These are phyloP conservation scores for Coprinopsis strossmayeri DNA, from an alignment of 768 basidiomycete genomes.

Conservation along the genomic window DNA sequence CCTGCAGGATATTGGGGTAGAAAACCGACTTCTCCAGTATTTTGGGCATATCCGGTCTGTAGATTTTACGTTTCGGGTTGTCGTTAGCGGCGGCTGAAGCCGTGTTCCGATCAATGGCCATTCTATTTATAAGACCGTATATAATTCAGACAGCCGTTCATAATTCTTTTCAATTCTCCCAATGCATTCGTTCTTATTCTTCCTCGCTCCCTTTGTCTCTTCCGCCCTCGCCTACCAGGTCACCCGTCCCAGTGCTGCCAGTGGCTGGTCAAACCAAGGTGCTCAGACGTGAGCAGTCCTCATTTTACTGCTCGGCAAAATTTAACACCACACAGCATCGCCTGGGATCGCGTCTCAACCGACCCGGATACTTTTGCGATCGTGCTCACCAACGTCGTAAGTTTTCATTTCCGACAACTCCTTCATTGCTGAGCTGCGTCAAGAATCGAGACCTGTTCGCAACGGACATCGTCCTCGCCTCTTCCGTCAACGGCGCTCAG, in stretches of 20 bases:
- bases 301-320: not conserved
- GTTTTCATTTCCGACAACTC: conserved; percentile 11
- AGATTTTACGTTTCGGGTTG: not conserved
- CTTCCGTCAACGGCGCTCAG: conserved; percentile 44
- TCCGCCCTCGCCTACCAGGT: conserved; percentile 61
- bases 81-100: not conserved
- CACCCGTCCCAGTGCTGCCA: conserved; percentile 36
- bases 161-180: not conserved
- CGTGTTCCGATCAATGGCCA: not conserved
- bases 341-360: conserved; percentile 61
- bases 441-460: conserved; percentile 30
- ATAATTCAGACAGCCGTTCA: no score
- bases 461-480: conserved; percentile 44
- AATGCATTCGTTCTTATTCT: conserved; percentile 5
- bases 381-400: conserved; percentile 59
- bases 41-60: no score
- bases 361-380: conserved; percentile 66
- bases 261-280: conserved; percentile 55
- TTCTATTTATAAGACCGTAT: not conserved
- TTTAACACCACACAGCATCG: conserved; percentile 26
- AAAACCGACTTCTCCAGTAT: no score
- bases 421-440: conserved; percentile 6
- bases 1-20: not conserved
- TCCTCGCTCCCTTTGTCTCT: conserved; percentile 44
- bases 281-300: conserved; percentile 33